Base-by-base conservation (phyloP, 257 asterid genomes). In the Misopates orontium region DNA sequence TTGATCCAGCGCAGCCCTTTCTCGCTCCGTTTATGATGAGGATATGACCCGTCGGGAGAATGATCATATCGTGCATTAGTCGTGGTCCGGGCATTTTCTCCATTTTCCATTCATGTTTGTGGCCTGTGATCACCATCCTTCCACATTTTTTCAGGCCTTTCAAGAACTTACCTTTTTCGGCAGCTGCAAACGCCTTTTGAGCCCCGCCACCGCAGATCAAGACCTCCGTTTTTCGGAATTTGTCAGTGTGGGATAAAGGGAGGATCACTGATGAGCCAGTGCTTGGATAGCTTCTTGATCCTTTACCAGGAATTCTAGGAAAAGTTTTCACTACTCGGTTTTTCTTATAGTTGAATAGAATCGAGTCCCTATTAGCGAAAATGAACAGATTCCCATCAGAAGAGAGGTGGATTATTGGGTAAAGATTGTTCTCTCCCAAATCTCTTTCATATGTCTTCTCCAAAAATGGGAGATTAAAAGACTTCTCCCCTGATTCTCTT, bases 131-230 rank as follows among this genome's bases (percentile, higher is more conserved):
- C 63, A 47, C 83, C 84, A 88, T 80, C 71, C 95, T 74, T 8
- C 91, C 95, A 17, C 95, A 88, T 0, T 89, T 16, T 4, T 64
- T 68, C 22, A 72, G 62, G 1, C 84, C 96, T 39, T 28, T 49
- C 67, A 80, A 60, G 72, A 73, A 80, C 4, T 32, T 75, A 18
- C 88, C 85, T 0, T 57, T 17, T 32, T 1, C 24, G 16, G 94
- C 80, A 4, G 80, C 77, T 6, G 60, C 42, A 19, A 56, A 75
- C 0, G 85, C 93, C 3, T 83, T 83, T 0, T n/a, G 39, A 2
- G 72, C 73, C 0, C 82, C 85, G 4, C 95, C 94, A 6, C 96
- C 91, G 24, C 89, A 88, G 5, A 88, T 66, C 95, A 88, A 71
- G 32, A 88, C 89, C 62, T 85, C 96, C 1, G 78, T 85, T 68